Conservation (phyloP, 495 filamentous ascomycete genomes). For the Talaromyces borbonicus region DNA sequence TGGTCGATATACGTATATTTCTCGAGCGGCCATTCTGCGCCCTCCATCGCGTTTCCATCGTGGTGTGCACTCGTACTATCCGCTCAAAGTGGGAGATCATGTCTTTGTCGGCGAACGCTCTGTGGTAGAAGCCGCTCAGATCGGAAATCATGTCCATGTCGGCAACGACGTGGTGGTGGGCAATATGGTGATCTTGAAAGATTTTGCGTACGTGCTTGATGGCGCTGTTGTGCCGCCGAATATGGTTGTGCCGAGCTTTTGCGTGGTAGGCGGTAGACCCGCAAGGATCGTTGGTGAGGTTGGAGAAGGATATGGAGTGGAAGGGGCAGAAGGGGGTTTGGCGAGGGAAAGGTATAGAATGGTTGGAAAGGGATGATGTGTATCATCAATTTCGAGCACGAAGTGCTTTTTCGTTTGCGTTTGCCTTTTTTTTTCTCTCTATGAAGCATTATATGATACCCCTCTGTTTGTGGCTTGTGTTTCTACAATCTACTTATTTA, state of each 20-base stretch:
- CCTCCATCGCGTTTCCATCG: constrained; percentile 66
- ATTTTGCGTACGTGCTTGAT: constrained; percentile 68
- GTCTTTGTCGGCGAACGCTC: constrained; percentile 71
- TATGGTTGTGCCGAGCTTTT: constrained; percentile 87
- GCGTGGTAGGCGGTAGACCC: constrained; percentile 72
- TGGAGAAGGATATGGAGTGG: constrained; percentile 64
- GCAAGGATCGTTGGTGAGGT: constrained; percentile 78
- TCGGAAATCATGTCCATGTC: constrained; percentile 77
- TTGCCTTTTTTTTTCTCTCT: constrained; percentile 15
- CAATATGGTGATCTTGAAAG: constrained; percentile 82
- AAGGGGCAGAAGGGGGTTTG: constrained; percentile 37
- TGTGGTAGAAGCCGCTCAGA: constrained; percentile 65
- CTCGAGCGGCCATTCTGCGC: constrained; percentile 49
- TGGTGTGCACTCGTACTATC: constrained; percentile 54
- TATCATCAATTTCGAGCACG: too few relatives aligned
- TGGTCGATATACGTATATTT: constrained; percentile 80
- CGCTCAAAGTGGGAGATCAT: constrained; percentile 85
- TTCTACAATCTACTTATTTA: too few relatives aligned
- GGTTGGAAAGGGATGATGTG: constrained; percentile 25
- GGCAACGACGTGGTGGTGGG: constrained; percentile 64
- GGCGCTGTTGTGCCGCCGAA: constrained; percentile 70
- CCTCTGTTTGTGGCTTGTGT: not conserved
- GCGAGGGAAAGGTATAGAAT: constrained; percentile 37
- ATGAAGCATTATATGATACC: constrained; percentile 5
- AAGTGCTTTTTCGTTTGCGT: constrained; percentile 10